Base-by-base conservation (phyloP, 768 basidiomycete genomes). In the Glaciozyma antarctica region DNA sequence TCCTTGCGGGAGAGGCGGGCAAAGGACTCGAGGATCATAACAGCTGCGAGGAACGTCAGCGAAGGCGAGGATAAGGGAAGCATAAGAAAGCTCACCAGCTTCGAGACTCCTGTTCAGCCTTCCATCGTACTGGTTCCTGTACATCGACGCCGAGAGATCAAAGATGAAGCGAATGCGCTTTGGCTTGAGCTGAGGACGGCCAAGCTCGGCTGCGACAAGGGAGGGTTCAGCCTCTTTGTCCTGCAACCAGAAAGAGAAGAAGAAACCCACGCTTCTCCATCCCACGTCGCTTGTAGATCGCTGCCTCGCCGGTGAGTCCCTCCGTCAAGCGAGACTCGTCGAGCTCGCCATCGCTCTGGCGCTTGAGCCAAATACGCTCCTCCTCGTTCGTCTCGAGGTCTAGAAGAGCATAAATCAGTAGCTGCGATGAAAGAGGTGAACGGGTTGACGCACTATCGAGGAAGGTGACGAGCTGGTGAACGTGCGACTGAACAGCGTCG, bases 381-480 rank as follows among this genome's bases (percentile, higher is more conserved):
- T 69, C 58, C 41, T 69, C 64, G 41, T 66, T 65, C 12, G 68
- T 64, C 45, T 66, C 61, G 53, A 69, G 64, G 53, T 65, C 65
- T 66, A 51, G 13, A 21, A 26, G 30, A 38, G 24, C 26, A 6
- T 28, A 8, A 10, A 28, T 17, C 4, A 17, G 30, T 3, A 17
- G 22, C 22, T 22, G 47, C 24, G 24, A 12, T 16, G 56, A 24
- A 2, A 3, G 15, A 15, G 15, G 28, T 1, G 0, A 21, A 58
- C 43, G 10, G n/a, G 43, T 2, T 12, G 28, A 55, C 65, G 41
- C 34, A 67, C 62, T 66, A 49, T 69, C 68, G 38, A 69, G 58
- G 55, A 65, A 69, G 17, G 54, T 52, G 32, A 63, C 60, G 30
- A 69, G 59, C 22, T 60, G 54, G 28, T 56, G 48, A 0, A 69